phyloP scores from a whole-genome alignment of 768 basidiomycete species.

The Mycena haematopus region DNA sequence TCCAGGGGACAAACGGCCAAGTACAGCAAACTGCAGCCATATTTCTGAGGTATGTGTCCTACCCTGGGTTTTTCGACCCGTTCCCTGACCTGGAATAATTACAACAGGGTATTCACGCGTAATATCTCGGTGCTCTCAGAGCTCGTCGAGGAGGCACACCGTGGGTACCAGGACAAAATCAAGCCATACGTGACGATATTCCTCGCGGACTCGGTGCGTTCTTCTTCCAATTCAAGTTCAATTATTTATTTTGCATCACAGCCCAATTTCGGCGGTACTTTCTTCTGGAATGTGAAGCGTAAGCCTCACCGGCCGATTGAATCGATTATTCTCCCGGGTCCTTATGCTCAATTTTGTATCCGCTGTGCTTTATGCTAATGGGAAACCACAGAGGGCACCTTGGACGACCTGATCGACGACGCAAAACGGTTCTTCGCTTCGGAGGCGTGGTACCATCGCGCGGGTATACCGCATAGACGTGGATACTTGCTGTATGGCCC shows the following conservation, averaged over 20 bases:
- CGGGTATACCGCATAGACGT: constrained; percentile 64
- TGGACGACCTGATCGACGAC: constrained; percentile 56
- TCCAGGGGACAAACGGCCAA: constrained; percentile 24
- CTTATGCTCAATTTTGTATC: neutral
- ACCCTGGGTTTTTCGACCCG: neutral
- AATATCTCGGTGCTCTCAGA: constrained; percentile 44
- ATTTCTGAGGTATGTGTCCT: constrained; percentile 38
- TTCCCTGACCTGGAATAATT: neutral
- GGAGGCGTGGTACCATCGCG: constrained; percentile 64
- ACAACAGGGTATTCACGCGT: constrained; percentile 47
- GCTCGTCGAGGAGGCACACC: constrained; percentile 45
- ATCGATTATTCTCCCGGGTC: constrained; percentile 28
- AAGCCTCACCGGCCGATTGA: constrained; percentile 55
- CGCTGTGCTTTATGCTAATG: constrained; percentile 17
- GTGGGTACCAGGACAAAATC: constrained; percentile 42
- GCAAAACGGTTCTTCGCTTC: constrained; percentile 60
- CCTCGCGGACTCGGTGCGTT: constrained; percentile 40
- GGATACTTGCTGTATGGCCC: constrained; percentile 66
- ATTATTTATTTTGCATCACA: constrained; percentile 25
- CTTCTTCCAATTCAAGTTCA: constrained; percentile 1
- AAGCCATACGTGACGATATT: constrained; percentile 45
- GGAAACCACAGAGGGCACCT: constrained; percentile 51
- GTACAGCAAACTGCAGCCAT: constrained; percentile 34
- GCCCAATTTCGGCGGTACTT: constrained; percentile 45
- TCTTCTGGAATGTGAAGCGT: constrained; percentile 53